Percentiles rank a stretch among this genome's conserved stretches.
These are phyloP conservation scores for Fragaria vesca DNA, from an alignment of 306 rosid genomes.

Conservation along the genomic window DNA sequence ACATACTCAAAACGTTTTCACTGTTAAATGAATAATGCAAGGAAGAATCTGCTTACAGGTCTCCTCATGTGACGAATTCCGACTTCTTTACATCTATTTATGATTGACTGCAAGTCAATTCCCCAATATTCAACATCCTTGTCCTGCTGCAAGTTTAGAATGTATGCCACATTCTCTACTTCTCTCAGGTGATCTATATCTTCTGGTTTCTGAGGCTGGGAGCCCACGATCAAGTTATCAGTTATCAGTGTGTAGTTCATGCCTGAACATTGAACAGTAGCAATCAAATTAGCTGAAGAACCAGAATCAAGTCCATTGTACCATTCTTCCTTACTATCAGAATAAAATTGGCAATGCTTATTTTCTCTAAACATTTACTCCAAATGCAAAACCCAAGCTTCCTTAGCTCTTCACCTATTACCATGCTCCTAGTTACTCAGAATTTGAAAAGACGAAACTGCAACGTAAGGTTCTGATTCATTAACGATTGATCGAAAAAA, in stretches of 20 bases:
- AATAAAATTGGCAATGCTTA: not conserved
- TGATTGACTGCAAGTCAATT: slow-evolving; percentile 59
- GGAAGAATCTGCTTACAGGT: slow-evolving; percentile 52
- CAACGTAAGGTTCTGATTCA: slow-evolving; percentile 3
- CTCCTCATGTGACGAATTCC: slow-evolving; percentile 76
- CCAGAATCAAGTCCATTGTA: slow-evolving; percentile 21
- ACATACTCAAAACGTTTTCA: not conserved
- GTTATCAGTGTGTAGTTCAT: slow-evolving; percentile 84
- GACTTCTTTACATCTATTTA: slow-evolving; percentile 50
- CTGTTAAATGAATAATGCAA: not conserved
- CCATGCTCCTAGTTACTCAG: not conserved
- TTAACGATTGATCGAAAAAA: not conserved
- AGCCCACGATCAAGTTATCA: slow-evolving; percentile 79
- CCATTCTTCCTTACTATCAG: not conserved
- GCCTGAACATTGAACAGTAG: slow-evolving; percentile 50
- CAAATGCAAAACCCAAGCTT: not conserved
- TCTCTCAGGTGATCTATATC: slow-evolving; percentile 71
- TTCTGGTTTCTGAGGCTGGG: slow-evolving; percentile 92
- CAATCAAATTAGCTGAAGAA: slow-evolving; percentile 15
- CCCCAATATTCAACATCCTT: slow-evolving; percentile 87
- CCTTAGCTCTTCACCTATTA: not conserved
- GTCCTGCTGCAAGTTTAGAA: slow-evolving; percentile 93
- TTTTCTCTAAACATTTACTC: not conserved
- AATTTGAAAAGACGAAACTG: not conserved
- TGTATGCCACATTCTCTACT: slow-evolving; percentile 78